phyloP scores from a whole-genome alignment of 306 rosid genomes.

The Styphnolobium japonicum region DNA sequence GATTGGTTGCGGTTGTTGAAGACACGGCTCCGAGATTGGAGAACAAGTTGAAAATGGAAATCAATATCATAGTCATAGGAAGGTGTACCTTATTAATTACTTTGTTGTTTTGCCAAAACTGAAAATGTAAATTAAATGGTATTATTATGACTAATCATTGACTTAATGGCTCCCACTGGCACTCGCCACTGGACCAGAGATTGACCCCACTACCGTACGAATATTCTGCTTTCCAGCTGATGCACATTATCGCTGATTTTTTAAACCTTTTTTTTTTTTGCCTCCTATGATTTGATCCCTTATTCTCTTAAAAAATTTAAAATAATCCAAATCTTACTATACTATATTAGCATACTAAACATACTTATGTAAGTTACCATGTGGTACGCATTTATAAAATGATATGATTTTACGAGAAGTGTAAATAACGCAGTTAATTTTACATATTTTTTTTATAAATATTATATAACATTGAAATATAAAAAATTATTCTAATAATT shows the following conservation, averaged over 20 bases:
- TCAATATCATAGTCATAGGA: neutral
- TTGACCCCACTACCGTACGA: neutral
- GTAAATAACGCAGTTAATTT: too few relatives aligned
- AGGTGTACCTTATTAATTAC: neutral
- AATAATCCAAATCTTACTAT: too few relatives aligned
- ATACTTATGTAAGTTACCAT: too few relatives aligned
- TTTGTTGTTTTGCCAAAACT: neutral
- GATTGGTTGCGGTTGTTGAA: neutral
- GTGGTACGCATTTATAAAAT: too few relatives aligned
- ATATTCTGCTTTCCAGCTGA: neutral
- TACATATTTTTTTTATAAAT: too few relatives aligned
- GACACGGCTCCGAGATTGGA: constrained; percentile 1
- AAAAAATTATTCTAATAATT: too few relatives aligned
- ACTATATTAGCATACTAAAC: too few relatives aligned
- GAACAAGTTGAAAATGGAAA: neutral
- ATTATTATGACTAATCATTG: neutral
- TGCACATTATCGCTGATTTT: neutral
- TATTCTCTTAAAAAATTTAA: too few relatives aligned
- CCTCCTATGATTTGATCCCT: too few relatives aligned
- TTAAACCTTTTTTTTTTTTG: neutral
- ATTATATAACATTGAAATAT: too few relatives aligned
- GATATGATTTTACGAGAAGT: too few relatives aligned
- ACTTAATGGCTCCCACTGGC: neutral
- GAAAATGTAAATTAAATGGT: neutral
- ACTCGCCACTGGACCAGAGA: neutral